These are phyloP conservation scores for Echites panduratus DNA, from an alignment of 257 asterid genomes.

Conservation along the genomic window DNA sequence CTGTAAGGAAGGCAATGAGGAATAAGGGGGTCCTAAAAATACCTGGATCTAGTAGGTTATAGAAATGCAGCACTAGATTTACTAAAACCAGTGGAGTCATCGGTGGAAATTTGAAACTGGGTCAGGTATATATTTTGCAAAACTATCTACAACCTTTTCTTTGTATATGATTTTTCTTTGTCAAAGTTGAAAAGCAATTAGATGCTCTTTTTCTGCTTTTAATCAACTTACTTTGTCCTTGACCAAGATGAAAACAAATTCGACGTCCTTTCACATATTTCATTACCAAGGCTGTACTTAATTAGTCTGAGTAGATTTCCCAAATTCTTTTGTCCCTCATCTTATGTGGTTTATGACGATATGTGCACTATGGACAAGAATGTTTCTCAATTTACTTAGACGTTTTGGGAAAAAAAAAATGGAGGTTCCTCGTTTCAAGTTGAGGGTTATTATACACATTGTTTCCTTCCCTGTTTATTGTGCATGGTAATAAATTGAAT, in stretches of 20 bases:
- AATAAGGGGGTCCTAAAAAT: not conserved
- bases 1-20: slow-evolving; percentile 31
- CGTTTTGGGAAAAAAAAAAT: not conserved
- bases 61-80: not conserved
- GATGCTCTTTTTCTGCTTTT: not conserved
- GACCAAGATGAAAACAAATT: not conserved
- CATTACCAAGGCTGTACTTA: not conserved
- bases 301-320: not conserved
- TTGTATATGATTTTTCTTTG: not conserved
- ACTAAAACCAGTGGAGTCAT: not conserved
- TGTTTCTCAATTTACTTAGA: not conserved
- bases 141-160: not conserved
- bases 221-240: not conserved
- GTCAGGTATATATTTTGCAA: not conserved
- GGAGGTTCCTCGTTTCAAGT: too few relatives aligned
- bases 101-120: not conserved
- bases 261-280: not conserved
- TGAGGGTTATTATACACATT: not conserved
- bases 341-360: too few relatives aligned
- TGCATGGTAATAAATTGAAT: too few relatives aligned
- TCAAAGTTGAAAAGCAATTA: not conserved
- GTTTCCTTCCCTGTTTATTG: not conserved
- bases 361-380: not conserved
- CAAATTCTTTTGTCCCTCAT: not conserved
- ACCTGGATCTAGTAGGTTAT: slow-evolving; percentile 4